A percentile compares a stretch with the other conserved stretches of the same genome.
Conservation (phyloP, 1,284 basidiomycete genomes). For the Boletellus deceptivus region DNA sequence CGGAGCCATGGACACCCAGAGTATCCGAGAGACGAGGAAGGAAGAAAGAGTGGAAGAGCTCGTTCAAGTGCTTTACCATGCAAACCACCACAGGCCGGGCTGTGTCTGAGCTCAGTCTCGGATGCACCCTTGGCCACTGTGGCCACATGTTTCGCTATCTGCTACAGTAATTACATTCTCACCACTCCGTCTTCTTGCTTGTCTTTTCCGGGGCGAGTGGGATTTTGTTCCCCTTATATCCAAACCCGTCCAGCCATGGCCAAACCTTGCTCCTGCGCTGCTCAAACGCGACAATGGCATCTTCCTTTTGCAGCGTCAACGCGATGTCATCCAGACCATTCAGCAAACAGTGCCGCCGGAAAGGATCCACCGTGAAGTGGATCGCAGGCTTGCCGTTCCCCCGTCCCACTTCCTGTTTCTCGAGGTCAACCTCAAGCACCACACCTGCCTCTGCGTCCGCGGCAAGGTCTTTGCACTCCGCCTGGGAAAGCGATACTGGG, state of each 20-base stretch:
- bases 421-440: slow-evolving; percentile 88
- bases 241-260: slow-evolving; percentile 95
- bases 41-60: background rate
- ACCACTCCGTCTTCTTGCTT: slow-evolving; percentile 78
- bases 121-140: too few species aligned
- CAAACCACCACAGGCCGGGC: slow-evolving; percentile 7
- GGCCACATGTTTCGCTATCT: background rate
- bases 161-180: slow-evolving; percentile 23
- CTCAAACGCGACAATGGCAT: slow-evolving; percentile 76
- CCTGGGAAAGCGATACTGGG: slow-evolving; percentile 76
- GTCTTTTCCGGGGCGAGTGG: slow-evolving; percentile 48
- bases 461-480: slow-evolving; percentile 73
- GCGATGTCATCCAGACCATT: slow-evolving; percentile 95
- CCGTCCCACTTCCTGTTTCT: slow-evolving; percentile 82
- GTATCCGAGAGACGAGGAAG: slow-evolving; percentile 3
- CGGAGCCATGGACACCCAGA: slow-evolving; percentile 15
- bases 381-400: slow-evolving; percentile 72
- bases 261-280: slow-evolving; percentile 68
- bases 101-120: slow-evolving; percentile 14
- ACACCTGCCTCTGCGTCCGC: slow-evolving; percentile 79
- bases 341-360: slow-evolving; percentile 88
- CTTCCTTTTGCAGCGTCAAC: slow-evolving; percentile 79
- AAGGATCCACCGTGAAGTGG: slow-evolving; percentile 78
- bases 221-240: slow-evolving; percentile 78
- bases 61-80: slow-evolving; percentile 7